Conservation (phyloP, 768 basidiomycete species). For the Rhodotorula diobovata region DNA sequence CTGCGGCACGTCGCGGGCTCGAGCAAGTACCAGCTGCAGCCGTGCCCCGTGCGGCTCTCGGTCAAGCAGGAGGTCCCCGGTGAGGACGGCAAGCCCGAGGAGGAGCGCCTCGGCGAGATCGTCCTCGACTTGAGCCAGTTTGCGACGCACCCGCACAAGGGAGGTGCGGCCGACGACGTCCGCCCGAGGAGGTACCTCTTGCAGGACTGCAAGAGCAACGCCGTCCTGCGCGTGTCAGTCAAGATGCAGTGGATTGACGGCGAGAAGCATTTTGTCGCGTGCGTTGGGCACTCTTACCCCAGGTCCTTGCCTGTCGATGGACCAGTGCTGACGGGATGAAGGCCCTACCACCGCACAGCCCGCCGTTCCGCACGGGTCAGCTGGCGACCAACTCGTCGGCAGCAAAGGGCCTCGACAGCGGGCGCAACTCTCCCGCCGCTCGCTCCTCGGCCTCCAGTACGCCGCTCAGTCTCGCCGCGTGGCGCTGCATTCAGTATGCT, state of each 20-base stretch:
- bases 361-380: slow-evolving; percentile 19
- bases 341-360: background rate
- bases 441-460: slow-evolving; percentile 24
- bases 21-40: slow-evolving; percentile 26
- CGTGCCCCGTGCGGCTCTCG: slow-evolving; percentile 20
- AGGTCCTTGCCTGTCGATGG: background rate
- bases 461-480: background rate
- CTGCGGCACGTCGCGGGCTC: slow-evolving; percentile 8
- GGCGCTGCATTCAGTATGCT: background rate
- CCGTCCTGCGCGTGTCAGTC: slow-evolving; percentile 40
- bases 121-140: slow-evolving; percentile 40
- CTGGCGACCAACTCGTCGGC: background rate
- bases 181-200: slow-evolving; percentile 38
- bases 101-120: slow-evolving; percentile 39
- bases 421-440: slow-evolving; percentile 7
- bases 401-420: background rate
- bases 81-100: slow-evolving; percentile 31
- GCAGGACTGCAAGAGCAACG: slow-evolving; percentile 41
- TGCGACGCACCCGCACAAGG: slow-evolving; percentile 3
- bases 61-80: slow-evolving; percentile 26
- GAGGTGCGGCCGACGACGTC: background rate
- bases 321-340: too few relatives aligned
- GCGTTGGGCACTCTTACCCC: background rate
- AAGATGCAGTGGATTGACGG: slow-evolving; percentile 41
- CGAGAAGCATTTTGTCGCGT: slow-evolving; percentile 35